A percentile compares a stretch with the other conserved stretches of the same genome.
phyloP scores from a whole-genome alignment of 2,329 filamentous ascomycete species.

The Ophiostoma australiae region DNA sequence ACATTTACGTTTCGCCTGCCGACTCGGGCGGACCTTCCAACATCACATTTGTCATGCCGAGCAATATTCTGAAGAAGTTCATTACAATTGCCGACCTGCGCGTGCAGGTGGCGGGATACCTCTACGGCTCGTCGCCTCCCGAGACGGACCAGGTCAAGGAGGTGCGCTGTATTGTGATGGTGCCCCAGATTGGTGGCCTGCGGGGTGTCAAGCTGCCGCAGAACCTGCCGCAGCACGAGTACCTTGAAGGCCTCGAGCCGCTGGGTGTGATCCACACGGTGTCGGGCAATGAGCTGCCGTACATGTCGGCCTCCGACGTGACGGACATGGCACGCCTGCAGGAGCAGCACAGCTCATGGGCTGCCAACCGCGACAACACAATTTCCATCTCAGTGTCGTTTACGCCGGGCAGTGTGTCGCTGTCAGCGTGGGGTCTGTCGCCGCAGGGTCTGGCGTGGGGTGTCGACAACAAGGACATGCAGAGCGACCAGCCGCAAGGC shows the following conservation, averaged over 20 bases:
- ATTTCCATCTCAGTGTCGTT: slow-evolving; percentile 94
- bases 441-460: slow-evolving; percentile 96
- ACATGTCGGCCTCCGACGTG: slow-evolving; percentile 93
- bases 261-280: slow-evolving; percentile 93
- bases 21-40: slow-evolving; percentile 67
- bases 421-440: slow-evolving; percentile 89
- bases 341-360: slow-evolving; percentile 70
- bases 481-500: slow-evolving; percentile 88
- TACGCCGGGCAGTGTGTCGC: slow-evolving; percentile 90
- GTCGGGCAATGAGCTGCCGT: slow-evolving; percentile 88
- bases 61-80: slow-evolving; percentile 97
- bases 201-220: slow-evolving; percentile 88
- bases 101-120: slow-evolving; percentile 91
- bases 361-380: slow-evolving; percentile 69
- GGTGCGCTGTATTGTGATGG: slow-evolving; percentile 92
- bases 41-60: slow-evolving; percentile 96
- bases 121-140: slow-evolving; percentile 86
- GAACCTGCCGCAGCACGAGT: slow-evolving; percentile 85
- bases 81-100: slow-evolving; percentile 95
- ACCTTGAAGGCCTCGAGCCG: slow-evolving; percentile 79
- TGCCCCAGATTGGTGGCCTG: slow-evolving; percentile 91
- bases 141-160: slow-evolving; percentile 98
- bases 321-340: slow-evolving; percentile 90
- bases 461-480: slow-evolving; percentile 86
- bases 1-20: slow-evolving; percentile 96